Percentiles rank a stretch among this genome's conserved stretches.
phyloP scores from a whole-genome alignment of 78 protist genomes.

The Guillardia theta region DNA sequence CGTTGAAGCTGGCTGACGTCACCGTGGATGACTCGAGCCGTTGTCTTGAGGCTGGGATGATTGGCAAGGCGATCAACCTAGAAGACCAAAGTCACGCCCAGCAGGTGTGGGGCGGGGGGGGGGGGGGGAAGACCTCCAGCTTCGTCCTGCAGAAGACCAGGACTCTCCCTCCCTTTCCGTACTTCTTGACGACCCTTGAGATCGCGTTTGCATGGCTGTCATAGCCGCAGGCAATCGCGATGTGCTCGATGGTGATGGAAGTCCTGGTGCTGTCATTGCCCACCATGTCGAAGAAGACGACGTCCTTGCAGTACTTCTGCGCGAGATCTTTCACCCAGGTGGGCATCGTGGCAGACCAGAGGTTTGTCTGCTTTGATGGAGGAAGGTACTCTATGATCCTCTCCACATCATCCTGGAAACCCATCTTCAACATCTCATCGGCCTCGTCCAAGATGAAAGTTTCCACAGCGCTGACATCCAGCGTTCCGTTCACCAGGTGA shows the following conservation, averaged over 20 bases:
- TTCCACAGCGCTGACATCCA: background rate
- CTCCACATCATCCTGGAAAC: slow-evolving; percentile 47
- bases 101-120: background rate
- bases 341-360: slow-evolving; percentile 43
- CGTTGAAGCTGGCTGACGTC: slow-evolving; percentile 25
- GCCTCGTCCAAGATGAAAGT: slow-evolving; percentile 63
- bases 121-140: background rate
- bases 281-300: background rate
- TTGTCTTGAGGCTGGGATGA: background rate
- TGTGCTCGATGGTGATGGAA: background rate
- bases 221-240: background rate
- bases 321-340: background rate
- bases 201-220: background rate
- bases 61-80: too few relatives aligned
- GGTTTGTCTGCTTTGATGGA: background rate
- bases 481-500: background rate
- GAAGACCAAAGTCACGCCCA: background rate
- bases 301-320: slow-evolving; percentile 21
- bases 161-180: background rate
- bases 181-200: background rate
- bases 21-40: slow-evolving; percentile 25
- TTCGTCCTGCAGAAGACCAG: slow-evolving; percentile 16
- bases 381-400: background rate
- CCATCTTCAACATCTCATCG: slow-evolving; percentile 69
- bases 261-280: background rate